Evolutionary conservation across 371 early-diverging fungal species (phyloP), one percentile per base, ranked within the genome.

Genomic region (Apophysomyces elegans): DNA sequence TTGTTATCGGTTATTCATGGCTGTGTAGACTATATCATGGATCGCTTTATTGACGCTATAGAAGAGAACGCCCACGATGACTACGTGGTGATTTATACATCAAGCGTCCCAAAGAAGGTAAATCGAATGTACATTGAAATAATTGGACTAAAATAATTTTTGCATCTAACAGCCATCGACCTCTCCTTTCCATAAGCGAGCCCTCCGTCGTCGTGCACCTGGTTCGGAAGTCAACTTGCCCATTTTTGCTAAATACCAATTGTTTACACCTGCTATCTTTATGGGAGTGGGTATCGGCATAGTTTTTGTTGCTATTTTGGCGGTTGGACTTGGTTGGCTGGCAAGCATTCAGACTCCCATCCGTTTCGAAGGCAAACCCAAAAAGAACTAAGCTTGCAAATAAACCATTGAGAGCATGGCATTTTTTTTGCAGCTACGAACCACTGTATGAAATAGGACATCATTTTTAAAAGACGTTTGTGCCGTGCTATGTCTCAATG

Each of bases 241-340:
- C n/a, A 77, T 83, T 35, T 83, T 83, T 69, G 78, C 66, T 8
- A 83, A 80, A 56, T 83, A 83, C 50, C 80, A 80, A 63, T 66
- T 83, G 26, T 83, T 83, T 47, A 74, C 77, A 11, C 76, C 83
- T 64, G 83, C 73, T 43, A 72, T 83, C 14, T 80, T 80, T 50
- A 83, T 83, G 83, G 75, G 73, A 1, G 56, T 80, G 56, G 76
- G 68, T 59, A 73, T 80, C n/a, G 61, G 68, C 32, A 65, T 75
- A 8, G 58, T 79, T 4, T 74, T 83, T 41, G 56, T 83, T 63
- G 65, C 73, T 36, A 80, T 83, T 68, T 71, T 72, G 16, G 72
- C 73, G 8, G 68, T 75, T 45, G 83, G 83, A 35, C 62, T 83
- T 18, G 72, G 74, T 38, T 83, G 83, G 83, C 65, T 83, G 6